Percentiles rank a stretch among this genome's conserved stretches.
Conservation (phyloP, 2,329 filamentous ascomycete species). For the Pseudocercospora ulei region DNA sequence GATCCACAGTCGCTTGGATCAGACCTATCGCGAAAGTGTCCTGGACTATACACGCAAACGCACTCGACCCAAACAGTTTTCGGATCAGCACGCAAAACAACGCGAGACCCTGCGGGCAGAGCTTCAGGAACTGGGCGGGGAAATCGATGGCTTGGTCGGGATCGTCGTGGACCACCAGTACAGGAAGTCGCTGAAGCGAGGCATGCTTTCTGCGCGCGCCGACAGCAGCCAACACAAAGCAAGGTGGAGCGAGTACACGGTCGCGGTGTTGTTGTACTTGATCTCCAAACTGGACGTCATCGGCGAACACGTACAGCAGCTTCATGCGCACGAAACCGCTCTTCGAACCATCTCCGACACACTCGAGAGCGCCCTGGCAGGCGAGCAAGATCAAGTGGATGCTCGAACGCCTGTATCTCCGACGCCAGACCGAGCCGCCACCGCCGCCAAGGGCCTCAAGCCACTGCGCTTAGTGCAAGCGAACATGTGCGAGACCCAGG, state of each 20-base stretch:
- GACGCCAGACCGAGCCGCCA: slow-evolving; percentile 21
- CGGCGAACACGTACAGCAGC: slow-evolving; percentile 25
- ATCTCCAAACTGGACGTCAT: slow-evolving; percentile 29
- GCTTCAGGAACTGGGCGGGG: slow-evolving; percentile 58
- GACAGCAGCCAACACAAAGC: slow-evolving; percentile 33
- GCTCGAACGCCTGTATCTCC: slow-evolving; percentile 24
- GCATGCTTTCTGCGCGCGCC: slow-evolving; percentile 33
- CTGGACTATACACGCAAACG: slow-evolving; percentile 7
- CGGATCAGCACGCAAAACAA: slow-evolving; percentile 22
- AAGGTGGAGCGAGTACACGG: slow-evolving; percentile 40
- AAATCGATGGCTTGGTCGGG: slow-evolving; percentile 59
- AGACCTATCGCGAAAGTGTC: slow-evolving; percentile 39
- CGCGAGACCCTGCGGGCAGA: slow-evolving; percentile 50
- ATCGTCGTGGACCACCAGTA: slow-evolving; percentile 62
- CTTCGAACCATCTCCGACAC: slow-evolving; percentile 23
- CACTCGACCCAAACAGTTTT: slow-evolving; percentile 22
- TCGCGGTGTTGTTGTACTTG: slow-evolving; percentile 39
- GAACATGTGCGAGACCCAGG: slow-evolving; percentile 28
- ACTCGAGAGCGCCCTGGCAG: slow-evolving; percentile 19
- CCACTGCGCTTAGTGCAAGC: slow-evolving; percentile 30
- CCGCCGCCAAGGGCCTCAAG: slow-evolving; percentile 25
- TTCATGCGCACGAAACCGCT: slow-evolving; percentile 26
- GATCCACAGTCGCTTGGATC: slow-evolving; percentile 42
- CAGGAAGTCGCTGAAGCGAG: slow-evolving; percentile 50
- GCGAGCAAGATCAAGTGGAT: slow-evolving; percentile 11